Conservation (phyloP, 331 rosid genomes). For the Acacia concinna region DNA sequence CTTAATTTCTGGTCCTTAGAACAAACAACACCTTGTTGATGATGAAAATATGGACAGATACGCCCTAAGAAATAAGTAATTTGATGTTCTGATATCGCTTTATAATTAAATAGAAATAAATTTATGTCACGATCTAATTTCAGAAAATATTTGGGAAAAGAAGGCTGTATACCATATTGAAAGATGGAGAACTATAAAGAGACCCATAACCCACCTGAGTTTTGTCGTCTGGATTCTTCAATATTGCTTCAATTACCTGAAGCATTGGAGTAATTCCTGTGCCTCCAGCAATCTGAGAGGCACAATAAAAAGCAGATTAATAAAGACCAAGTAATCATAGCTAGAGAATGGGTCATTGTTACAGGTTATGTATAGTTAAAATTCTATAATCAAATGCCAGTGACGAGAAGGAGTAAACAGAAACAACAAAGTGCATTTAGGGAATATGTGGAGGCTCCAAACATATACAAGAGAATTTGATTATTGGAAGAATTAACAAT, state of each 20-base stretch:
- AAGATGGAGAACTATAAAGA: constrained; percentile 2
- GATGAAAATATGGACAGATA: not conserved
- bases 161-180: not conserved
- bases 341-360: not conserved
- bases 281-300: constrained; percentile 68
- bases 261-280: constrained; percentile 79
- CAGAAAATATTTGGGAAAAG: not conserved
- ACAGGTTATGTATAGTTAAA: not conserved
- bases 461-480: constrained; percentile 21
- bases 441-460: not conserved
- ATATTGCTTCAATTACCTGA: constrained; percentile 72
- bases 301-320: not conserved
- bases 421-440: not conserved
- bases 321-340: not conserved
- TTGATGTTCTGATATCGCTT: not conserved
- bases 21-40: not conserved
- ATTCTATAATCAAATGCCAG: not conserved
- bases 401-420: not conserved
- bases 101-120: not conserved
- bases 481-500: not conserved
- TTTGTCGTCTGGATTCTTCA: constrained; percentile 65
- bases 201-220: constrained; percentile 48
- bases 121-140: not conserved
- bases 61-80: not conserved
- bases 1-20: not conserved